These are phyloP conservation scores for Umbelopsis isabellina DNA, from an alignment of 192 early-diverging fungal species.

Conservation along the genomic window DNA sequence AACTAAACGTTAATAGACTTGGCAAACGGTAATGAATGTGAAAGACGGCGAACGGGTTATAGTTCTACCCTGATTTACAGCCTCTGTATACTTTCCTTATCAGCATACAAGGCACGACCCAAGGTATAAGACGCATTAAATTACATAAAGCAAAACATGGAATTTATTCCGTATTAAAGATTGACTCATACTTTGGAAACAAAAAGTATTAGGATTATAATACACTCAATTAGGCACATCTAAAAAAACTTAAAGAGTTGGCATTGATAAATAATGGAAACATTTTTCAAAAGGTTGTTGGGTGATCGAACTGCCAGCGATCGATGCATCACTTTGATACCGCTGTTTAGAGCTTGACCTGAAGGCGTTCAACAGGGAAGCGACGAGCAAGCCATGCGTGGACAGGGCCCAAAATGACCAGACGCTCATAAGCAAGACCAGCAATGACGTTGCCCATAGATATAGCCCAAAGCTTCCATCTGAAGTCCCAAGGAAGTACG, in stretches of 20 bases:
- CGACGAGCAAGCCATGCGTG: conserved; percentile 46
- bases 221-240: conserved; percentile 10
- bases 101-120: too few relatives aligned
- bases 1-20: too few relatives aligned
- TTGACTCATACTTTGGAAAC: background rate
- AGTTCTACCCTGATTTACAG: too few relatives aligned
- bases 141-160: too few relatives aligned
- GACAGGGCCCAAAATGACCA: conserved; percentile 54
- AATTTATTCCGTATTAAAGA: too few relatives aligned
- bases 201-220: conserved; percentile 12
- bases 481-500: conserved; percentile 58
- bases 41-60: too few relatives aligned
- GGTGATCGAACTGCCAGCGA: conserved; percentile 18
- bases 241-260: background rate
- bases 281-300: background rate
- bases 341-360: conserved; percentile 38
- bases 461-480: conserved; percentile 59
- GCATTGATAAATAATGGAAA: background rate
- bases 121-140: background rate
- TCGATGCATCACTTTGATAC: background rate
- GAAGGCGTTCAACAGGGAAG: conserved; percentile 47
- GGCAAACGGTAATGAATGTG: too few relatives aligned
- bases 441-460: conserved; percentile 49
- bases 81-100: too few relatives aligned
- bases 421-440: conserved; percentile 48